Evolutionary conservation across 2,329 filamentous ascomycete species (phyloP).

Genomic region (Triangularia verruculosa): DNA sequence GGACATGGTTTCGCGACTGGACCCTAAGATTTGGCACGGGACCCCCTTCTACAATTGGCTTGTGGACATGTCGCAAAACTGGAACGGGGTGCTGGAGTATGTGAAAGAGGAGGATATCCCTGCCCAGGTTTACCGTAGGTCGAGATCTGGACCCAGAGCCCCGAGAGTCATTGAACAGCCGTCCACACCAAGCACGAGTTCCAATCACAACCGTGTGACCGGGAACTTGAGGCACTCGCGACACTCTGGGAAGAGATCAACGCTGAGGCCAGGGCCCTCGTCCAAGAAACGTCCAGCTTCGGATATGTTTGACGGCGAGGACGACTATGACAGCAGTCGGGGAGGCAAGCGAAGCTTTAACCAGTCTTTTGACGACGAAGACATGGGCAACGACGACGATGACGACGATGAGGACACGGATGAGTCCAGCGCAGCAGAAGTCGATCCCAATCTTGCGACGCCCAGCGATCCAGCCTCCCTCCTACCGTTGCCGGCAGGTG

Average conservation of each 20-base stretch:
- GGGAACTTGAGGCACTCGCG: conserved; percentile 33
- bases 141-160: conserved; percentile 26
- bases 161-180: conserved; percentile 24
- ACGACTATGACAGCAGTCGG: conserved; percentile 32
- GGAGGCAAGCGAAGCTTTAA: conserved; percentile 34
- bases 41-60: conserved; percentile 38
- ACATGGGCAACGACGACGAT: conserved; percentile 31
- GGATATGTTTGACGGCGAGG: conserved; percentile 37
- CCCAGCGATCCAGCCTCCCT: conserved; percentile 1
- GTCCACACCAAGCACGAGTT: conserved; percentile 14
- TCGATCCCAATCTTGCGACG: not conserved
- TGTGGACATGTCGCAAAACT: conserved; percentile 28
- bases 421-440: not conserved
- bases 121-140: conserved; percentile 23
- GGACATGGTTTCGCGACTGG: conserved; percentile 38
- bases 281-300: conserved; percentile 45
- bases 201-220: conserved; percentile 21
- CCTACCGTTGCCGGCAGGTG: conserved; percentile 26
- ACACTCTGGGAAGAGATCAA: conserved; percentile 44
- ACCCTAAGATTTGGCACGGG: conserved; percentile 32
- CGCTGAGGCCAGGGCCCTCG: conserved; percentile 40
- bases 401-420: conserved; percentile 19
- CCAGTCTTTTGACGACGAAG: conserved; percentile 33
- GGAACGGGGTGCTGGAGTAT: conserved; percentile 30
- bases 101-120: conserved; percentile 28